Base-by-base conservation (phyloP, 148 eudicot species). In the Rhododendron mucronatum region DNA sequence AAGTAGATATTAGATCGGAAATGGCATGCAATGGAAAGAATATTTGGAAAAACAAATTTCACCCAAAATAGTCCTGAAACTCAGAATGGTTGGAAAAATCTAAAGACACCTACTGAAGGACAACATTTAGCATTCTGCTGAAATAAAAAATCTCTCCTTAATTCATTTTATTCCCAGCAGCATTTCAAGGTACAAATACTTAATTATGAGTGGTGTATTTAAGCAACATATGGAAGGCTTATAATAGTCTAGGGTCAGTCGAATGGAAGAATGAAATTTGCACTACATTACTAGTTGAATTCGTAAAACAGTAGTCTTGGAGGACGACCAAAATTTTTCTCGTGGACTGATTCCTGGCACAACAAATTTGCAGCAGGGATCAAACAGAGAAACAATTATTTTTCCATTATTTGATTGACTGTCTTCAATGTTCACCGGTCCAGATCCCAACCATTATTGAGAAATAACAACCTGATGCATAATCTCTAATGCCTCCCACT, bases 401-500 rank as follows among this genome's bases (percentile, higher is more conserved):
- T 23, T 37, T 39, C 51, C 75, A 39, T 35, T 41, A 63, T 82
- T 16, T 69, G 8, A 73, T 21, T 30, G 2, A 50, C 48, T 45
- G 73, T 48, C 20, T 67, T 28, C 30, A 18, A 83, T 41, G 13
- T 14, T 44, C 50, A 63, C 26, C 14, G 3, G 39, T 9, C 51
- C 44, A 73, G 57, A 51, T 41, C 47, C 35, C 12, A 41, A 45
- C 5, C 37, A 80, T 50, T 67, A 69, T 28, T 69, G 39, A 30
- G 35, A 30, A 67, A 75, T 4, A 71, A 33, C 87, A 86, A 95
- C 98, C 97, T 95, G 99, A 87, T 92, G 88, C 88, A 94, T 84
- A 78, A 89, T 92, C 83, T 88, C 87, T 89, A 95, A 86, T 59
- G 91, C 92, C 55, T 96, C 94, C 81, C 82, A 90, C 86, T 94